phyloP scores from a whole-genome alignment of 192 early-diverging fungal genomes.

The Entomortierella lignicola region DNA sequence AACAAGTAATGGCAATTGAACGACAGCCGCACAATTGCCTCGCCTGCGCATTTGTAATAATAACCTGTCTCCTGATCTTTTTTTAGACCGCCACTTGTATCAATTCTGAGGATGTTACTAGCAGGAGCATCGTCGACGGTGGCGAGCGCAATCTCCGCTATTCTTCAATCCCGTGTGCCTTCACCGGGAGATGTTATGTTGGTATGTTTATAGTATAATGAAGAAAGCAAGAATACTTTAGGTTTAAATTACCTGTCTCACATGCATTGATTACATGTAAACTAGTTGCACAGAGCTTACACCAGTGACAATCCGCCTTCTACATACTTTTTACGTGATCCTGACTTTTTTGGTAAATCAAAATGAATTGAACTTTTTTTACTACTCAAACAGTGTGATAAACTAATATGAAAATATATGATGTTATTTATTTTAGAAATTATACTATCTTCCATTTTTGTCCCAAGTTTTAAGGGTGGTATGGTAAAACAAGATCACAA shows the following conservation, averaged over 20 bases:
- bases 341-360: conserved; percentile 48
- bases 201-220: conserved; percentile 32
- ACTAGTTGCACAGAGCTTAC: conserved; percentile 65
- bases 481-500: conserved; percentile 64
- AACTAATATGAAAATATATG: background rate
- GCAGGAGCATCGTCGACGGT: conserved; percentile 53
- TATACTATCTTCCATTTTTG: conserved; percentile 60
- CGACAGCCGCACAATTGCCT: background rate
- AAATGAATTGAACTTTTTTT: background rate
- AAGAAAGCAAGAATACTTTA: no score
- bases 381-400: background rate
- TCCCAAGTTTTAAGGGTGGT: conserved; percentile 57
- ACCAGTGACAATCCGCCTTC: conserved; percentile 56
- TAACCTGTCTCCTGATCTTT: background rate
- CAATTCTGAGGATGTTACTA: conserved; percentile 51
- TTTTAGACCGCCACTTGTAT: conserved; percentile 23
- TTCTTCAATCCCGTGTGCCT: conserved; percentile 49
- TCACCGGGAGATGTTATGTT: conserved; percentile 69
- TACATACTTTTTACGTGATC: conserved; percentile 51
- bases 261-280: background rate
- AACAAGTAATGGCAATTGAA: conserved; percentile 51
- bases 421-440: conserved; percentile 53
- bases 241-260: no score
- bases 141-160: conserved; percentile 57
- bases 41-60: background rate